phyloP scores from a whole-genome alignment of 495 filamentous ascomycete species.

The Xylaria longipes region DNA sequence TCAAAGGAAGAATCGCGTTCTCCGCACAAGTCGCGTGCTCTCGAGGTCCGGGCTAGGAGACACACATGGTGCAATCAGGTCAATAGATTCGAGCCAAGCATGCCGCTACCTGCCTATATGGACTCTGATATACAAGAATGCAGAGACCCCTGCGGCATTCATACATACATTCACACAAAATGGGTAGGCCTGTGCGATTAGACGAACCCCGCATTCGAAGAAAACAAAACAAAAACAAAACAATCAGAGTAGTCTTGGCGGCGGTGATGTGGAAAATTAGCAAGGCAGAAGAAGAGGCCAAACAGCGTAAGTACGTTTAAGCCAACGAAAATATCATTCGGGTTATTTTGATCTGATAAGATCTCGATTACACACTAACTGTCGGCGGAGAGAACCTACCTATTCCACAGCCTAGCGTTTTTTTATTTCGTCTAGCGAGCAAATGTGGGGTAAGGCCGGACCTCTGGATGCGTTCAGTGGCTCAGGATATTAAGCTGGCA shows the following conservation, averaged over 20 bases:
- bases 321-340: not conserved
- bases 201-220: conserved; percentile 1
- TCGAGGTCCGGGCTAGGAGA: not conserved
- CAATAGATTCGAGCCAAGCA: conserved; percentile 12
- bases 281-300: not conserved
- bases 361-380: not conserved
- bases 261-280: not conserved
- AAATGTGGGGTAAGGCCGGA: conserved; percentile 3
- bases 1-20: not conserved
- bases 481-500: conserved; percentile 2
- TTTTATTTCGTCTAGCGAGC: not conserved
- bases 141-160: conserved; percentile 10
- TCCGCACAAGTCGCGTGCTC: not conserved
- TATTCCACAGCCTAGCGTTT: not conserved
- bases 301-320: not conserved
- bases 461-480: not conserved
- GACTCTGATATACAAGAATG: conserved; percentile 5
- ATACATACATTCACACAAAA: not conserved
- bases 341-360: conserved; percentile 11
- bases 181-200: not conserved
- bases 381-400: not conserved
- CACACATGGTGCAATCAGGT: not conserved
- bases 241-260: not conserved
- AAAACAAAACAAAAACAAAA: not conserved
- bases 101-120: conserved; percentile 6